Conservation (phyloP, 148 eudicot species). For the Rhododendron molle region DNA sequence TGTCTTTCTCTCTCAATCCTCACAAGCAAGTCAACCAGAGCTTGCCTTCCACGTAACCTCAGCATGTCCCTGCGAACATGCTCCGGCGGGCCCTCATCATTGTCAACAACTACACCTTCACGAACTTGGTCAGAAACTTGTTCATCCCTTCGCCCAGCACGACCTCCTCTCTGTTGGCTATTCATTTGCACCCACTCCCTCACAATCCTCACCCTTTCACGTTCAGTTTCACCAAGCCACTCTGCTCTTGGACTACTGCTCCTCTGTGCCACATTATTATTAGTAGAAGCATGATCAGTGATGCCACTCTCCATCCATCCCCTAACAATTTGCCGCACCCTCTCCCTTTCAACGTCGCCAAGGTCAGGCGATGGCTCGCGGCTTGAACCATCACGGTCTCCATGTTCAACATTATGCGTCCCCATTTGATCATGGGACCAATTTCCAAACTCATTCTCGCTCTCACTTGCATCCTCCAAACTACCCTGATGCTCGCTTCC, state of each 20-base stretch:
- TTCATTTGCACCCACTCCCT: conserved; percentile 98
- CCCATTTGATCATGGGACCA: conserved; percentile 69
- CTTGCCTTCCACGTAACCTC: conserved; percentile 94
- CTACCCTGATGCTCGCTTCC: conserved; percentile 55
- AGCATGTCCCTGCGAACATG: conserved; percentile 71
- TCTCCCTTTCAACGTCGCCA: conserved; percentile 92
- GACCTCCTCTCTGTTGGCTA: conserved; percentile 83
- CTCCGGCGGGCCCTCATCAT: conserved; percentile 66
- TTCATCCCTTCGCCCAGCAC: conserved; percentile 60
- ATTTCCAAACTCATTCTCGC: conserved; percentile 63
- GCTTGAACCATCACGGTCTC: conserved; percentile 48
- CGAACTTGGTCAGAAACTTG: conserved; percentile 40
- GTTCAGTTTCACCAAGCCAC: conserved; percentile 98
- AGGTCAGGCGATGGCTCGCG: conserved; percentile 94
- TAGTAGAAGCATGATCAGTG: conserved; percentile 55
- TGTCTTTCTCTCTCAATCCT: conserved; percentile 93
- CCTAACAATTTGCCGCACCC: conserved; percentile 90
- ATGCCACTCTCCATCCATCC: conserved; percentile 93
- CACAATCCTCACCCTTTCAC: conserved; percentile 93
- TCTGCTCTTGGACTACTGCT: conserved; percentile 64
- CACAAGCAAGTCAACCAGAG: conserved; percentile 81
- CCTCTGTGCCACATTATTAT: conserved; percentile 44
- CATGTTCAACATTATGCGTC: conserved; percentile 30
- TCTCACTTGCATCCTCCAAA: conserved; percentile 61
- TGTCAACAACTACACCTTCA: conserved; percentile 39